A percentile compares a stretch with the other conserved stretches of the same genome.
phyloP scores from a whole-genome alignment of 176 grass and related monocot genomes.

The Olyra latifolia region DNA sequence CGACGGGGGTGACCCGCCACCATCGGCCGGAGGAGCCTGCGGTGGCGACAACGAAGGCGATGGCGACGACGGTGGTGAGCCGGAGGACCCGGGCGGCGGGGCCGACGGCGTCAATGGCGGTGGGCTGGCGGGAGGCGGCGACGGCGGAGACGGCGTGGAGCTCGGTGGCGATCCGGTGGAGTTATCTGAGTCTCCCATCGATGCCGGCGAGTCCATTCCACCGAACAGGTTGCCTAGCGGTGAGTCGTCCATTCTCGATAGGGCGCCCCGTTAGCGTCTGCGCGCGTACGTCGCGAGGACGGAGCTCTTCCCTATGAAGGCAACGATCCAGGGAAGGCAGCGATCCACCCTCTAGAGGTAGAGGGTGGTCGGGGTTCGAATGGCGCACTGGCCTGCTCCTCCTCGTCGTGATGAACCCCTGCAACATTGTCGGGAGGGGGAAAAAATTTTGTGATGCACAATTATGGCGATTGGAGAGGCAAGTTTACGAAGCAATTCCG shows the following conservation, averaged over 20 bases:
- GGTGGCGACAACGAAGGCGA: slow-evolving; percentile 23
- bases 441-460: background rate
- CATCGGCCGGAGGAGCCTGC: background rate
- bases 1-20: background rate
- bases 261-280: background rate
- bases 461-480: background rate
- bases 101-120: slow-evolving; percentile 17
- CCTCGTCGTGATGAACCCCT: slow-evolving; percentile 46
- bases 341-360: slow-evolving; percentile 38
- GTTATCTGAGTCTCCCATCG: background rate
- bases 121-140: background rate
- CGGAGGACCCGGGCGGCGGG: slow-evolving; percentile 26
- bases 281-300: slow-evolving; percentile 10
- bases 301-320: slow-evolving; percentile 40
- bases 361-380: slow-evolving; percentile 3
- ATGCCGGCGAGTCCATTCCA: background rate
- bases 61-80: background rate
- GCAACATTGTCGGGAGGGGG: background rate
- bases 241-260: slow-evolving; percentile 25
- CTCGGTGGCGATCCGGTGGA: slow-evolving; percentile 20
- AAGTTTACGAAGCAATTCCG: background rate
- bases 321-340: too few species aligned
- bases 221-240: slow-evolving; percentile 9
- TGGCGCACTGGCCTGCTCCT: background rate
- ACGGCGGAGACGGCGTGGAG: background rate